Base-by-base conservation (phyloP, 73 alveolate species). In the Paramecium octaurelia region DNA sequence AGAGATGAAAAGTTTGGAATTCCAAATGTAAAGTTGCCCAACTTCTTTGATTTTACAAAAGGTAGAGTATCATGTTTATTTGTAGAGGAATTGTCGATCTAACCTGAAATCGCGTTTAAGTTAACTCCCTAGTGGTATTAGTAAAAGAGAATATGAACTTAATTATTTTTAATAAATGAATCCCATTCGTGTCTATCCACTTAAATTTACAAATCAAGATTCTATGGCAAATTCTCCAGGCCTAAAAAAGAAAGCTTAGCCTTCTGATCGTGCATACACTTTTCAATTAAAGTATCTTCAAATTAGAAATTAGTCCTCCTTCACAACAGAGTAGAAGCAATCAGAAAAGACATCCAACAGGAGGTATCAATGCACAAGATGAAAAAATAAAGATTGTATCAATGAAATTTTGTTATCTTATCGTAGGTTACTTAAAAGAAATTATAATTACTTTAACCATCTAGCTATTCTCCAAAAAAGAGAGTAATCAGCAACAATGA, bases 1-100 rank as follows among this genome's bases (percentile, higher is more conserved):
- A 95, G 99, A 92, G 96, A 92, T 8, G 93, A 95, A 80, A 91
- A 86, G n/a, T 60, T 93, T 43, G 93, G 92, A 44, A 77, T 95
- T 23, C 97, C 97, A 34, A 95, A 95, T 93, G 96, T 92, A 11
- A 92, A 93, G 34, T 71, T 92, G 40, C 95, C 95, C 9, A 92
- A 89, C 46, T 64, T 93, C 38, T 93, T 93, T 84, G 92, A 93
- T 77, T 93, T 86, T 57, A 43, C 93, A 42, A 75, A 85, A 76
- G 93, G 95, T 93, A 50, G 46, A 16, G 9, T 31, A n/a, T 36
- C 8, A 16, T 42, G 24, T 70, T 7, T 7, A n/a, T 18, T 40
- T 11, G 5, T 88, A 89, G 94, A 89, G 94, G 94, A 89, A 73
- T 31, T 89, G 20, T 44, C 59, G 10, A 64, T 83, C 11, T 54